Percentiles rank a stretch among this genome's conserved stretches.
Conservation (phyloP, 495 filamentous ascomycete species). For the Gamarada debralockiae region DNA sequence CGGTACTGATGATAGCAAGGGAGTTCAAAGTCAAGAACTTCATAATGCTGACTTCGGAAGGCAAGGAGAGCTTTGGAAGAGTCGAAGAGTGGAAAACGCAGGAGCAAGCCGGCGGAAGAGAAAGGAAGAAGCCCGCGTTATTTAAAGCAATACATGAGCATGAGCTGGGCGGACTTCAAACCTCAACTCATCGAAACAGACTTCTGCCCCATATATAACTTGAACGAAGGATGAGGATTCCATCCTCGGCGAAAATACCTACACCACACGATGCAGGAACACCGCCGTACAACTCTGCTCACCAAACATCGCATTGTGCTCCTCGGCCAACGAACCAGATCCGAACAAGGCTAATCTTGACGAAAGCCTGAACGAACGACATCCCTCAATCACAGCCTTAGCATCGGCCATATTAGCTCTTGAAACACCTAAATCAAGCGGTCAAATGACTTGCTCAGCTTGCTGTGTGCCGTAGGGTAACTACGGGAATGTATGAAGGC, state of each 20-base stretch:
- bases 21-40: not conserved
- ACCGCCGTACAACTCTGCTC: too few species aligned
- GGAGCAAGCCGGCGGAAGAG: not conserved
- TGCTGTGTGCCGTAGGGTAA: too few species aligned
- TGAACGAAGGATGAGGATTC: not conserved
- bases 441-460: too few species aligned
- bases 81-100: not conserved
- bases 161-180: not conserved
- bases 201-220: not conserved
- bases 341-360: too few species aligned
- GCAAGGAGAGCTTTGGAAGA: not conserved
- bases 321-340: too few species aligned
- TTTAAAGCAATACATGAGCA: too few species aligned
- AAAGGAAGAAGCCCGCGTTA: not conserved
- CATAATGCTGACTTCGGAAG: constrained; percentile 16
- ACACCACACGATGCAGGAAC: too few species aligned
- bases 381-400: not conserved
- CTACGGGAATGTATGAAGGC: too few species aligned
- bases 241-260: not conserved
- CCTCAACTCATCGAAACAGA: not conserved
- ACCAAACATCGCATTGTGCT: too few species aligned
- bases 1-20: constrained; percentile 5
- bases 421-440: too few species aligned
- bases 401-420: too few species aligned
- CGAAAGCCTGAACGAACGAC: not conserved